Percentiles rank a stretch among this genome's conserved stretches.
phyloP scores from a whole-genome alignment of 345 rosid genomes.

The Citrus mangshanensis region DNA sequence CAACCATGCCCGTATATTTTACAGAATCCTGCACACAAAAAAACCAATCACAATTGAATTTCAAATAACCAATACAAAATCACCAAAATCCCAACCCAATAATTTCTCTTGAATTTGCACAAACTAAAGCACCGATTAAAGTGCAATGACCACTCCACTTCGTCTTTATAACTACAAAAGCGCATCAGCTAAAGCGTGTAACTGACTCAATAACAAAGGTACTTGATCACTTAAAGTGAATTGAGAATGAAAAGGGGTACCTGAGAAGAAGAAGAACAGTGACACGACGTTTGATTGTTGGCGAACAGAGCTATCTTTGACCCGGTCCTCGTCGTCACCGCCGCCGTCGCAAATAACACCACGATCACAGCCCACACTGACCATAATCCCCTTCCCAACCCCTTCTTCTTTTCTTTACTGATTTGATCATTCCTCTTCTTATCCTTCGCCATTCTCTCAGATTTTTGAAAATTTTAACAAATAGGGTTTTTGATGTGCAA shows the following conservation, averaged over 20 bases:
- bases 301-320: constrained; percentile 31
- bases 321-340: constrained; percentile 27
- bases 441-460: constrained; percentile 25
- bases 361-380: constrained; percentile 38
- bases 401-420: background rate
- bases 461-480: no score
- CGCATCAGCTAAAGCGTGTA: no score
- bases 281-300: constrained; percentile 35
- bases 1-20: constrained; percentile 50
- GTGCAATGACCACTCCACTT: no score
- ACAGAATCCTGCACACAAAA: background rate
- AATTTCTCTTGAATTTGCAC: no score
- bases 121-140: no score
- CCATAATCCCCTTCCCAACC: constrained; percentile 28
- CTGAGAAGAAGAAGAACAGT: constrained; percentile 45
- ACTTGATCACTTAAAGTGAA: no score
- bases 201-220: no score
- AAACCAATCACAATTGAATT: constrained; percentile 4
- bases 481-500: no score
- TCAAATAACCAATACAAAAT: background rate
- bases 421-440: constrained; percentile 7
- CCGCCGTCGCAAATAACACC: constrained; percentile 37
- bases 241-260: no score
- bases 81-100: no score
- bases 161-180: no score